These are phyloP conservation scores for Nannochloropsis oceanica DNA, from an alignment of 108 stramenopile species.

Conservation along the genomic window DNA sequence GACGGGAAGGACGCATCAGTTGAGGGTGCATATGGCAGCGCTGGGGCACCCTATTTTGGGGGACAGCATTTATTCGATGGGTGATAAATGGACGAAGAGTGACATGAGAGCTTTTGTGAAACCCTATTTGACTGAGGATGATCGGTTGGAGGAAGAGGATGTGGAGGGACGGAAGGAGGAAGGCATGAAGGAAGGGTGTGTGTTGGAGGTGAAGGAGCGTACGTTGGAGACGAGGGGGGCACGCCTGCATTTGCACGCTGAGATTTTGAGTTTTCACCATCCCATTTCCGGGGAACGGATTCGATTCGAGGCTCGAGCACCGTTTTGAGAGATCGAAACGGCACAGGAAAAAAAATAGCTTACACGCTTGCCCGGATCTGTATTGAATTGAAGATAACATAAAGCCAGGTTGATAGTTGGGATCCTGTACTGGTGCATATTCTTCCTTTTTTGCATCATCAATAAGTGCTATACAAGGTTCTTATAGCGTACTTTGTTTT, in stretches of 20 bases:
- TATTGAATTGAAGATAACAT: too few species aligned
- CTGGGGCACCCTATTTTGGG: slow-evolving; percentile 63
- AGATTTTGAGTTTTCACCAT: neutral
- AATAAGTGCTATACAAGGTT: too few species aligned
- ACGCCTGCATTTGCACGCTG: neutral
- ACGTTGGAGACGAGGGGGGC: neutral
- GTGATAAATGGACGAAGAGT: neutral
- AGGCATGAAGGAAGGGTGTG: too few species aligned
- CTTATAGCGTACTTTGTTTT: neutral
- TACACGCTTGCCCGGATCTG: too few species aligned
- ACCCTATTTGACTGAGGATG: too few species aligned
- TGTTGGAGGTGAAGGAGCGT: too few species aligned
- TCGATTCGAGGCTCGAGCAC: neutral
- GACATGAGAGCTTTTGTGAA: neutral
- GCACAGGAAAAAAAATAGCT: too few species aligned
- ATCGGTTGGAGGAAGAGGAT: too few species aligned
- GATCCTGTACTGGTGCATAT: too few species aligned
- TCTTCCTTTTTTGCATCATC: too few species aligned
- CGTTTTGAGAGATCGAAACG: neutral
- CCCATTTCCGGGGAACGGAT: neutral
- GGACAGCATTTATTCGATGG: slow-evolving; percentile 50
- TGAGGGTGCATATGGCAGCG: slow-evolving; percentile 58
- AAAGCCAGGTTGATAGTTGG: too few species aligned
- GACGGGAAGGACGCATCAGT: slow-evolving; percentile 44
- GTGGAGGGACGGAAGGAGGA: too few species aligned